A percentile compares a stretch with the other conserved stretches of the same genome.
These are phyloP conservation scores for Cardamine chenopodiifolia DNA, from an alignment of 345 rosid genomes.

Conservation along the genomic window DNA sequence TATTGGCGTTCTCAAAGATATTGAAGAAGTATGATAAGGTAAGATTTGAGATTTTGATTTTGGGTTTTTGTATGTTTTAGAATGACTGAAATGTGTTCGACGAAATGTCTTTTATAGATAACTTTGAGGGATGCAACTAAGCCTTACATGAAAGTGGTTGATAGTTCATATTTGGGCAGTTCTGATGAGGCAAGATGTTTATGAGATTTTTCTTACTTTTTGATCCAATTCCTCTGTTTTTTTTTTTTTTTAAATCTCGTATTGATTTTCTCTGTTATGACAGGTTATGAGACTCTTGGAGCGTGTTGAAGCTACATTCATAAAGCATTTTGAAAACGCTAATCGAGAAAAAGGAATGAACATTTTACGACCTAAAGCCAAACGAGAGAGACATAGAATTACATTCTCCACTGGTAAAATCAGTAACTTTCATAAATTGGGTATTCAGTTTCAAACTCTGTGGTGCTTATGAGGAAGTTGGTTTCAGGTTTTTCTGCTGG, in stretches of 20 bases:
- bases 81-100: constrained; percentile 27
- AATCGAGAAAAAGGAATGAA: constrained; percentile 64
- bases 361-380: constrained; percentile 54
- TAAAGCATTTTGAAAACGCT: constrained; percentile 66
- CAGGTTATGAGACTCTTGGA: constrained; percentile 63
- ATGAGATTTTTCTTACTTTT: neutral
- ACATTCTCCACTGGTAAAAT: constrained; percentile 60
- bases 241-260: neutral
- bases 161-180: constrained; percentile 66
- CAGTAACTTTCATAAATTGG: neutral
- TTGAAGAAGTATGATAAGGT: constrained; percentile 95
- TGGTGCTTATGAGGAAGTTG: constrained; percentile 14
- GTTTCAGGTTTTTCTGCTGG: constrained; percentile 61
- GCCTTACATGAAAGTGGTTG: constrained; percentile 67
- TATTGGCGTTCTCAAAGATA: constrained; percentile 74
- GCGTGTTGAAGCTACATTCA: constrained; percentile 64
- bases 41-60: constrained; percentile 8
- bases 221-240: constrained; percentile 2
- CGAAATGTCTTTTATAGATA: constrained; percentile 44
- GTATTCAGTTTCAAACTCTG: neutral
- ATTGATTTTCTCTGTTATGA: constrained; percentile 5
- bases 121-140: constrained; percentile 62
- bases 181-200: constrained; percentile 58
- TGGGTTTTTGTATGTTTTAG: neutral
- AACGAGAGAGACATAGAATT: constrained; percentile 58